phyloP scores from a whole-genome alignment of 2,329 filamentous ascomycete species.

The Curvularia spicifera region DNA sequence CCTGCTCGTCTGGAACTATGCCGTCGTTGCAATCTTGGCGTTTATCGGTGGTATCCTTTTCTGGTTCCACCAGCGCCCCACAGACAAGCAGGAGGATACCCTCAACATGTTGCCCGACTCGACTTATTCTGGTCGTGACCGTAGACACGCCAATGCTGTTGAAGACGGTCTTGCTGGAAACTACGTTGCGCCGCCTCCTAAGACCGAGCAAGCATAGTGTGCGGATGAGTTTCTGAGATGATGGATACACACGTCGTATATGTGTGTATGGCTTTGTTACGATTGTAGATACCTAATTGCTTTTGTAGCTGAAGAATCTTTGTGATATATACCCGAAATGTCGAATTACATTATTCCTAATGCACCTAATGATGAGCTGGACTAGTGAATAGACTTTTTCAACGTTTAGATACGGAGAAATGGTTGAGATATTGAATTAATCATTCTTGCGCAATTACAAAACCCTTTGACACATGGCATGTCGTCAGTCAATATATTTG shows the following conservation, averaged over 20 bases:
- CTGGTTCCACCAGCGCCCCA: conserved; percentile 70
- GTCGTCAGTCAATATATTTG: background rate
- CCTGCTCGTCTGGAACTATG: conserved; percentile 75
- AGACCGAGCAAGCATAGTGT: background rate
- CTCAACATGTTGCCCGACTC: conserved; percentile 65
- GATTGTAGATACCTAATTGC: conserved; percentile 10
- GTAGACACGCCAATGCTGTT: conserved; percentile 25
- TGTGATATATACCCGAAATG: background rate
- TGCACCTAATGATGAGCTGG: background rate
- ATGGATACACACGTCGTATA: background rate
- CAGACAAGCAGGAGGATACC: conserved; percentile 71
- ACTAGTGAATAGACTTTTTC: background rate
- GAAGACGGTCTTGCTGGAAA: conserved; percentile 22
- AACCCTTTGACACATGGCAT: background rate
- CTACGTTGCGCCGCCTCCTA: background rate
- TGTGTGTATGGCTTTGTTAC: background rate
- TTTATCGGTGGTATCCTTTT: conserved; percentile 68
- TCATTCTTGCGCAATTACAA: background rate
- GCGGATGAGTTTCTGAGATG: background rate
- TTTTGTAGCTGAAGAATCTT: conserved; percentile 2
- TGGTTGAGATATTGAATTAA: background rate
- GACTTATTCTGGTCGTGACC: conserved; percentile 42
- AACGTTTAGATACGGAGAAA: background rate
- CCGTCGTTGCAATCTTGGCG: conserved; percentile 66
- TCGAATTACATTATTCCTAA: background rate